Percentiles rank a stretch among this genome's conserved stretches.
phyloP scores from a whole-genome alignment of 306 rosid species.

The Vigna nakashimae region DNA sequence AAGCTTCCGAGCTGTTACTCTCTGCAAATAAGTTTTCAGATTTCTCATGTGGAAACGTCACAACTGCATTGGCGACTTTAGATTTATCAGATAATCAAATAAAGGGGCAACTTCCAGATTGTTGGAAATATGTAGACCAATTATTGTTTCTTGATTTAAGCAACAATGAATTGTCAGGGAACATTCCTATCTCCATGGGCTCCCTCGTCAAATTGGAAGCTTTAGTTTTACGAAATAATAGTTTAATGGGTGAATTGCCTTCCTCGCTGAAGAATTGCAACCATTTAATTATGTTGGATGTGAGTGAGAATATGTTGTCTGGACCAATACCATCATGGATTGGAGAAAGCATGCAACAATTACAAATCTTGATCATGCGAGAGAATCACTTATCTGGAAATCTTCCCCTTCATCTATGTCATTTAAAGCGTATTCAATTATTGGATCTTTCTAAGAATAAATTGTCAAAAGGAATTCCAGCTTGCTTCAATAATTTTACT shows the following conservation, averaged over 20 bases:
- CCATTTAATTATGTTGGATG: not conserved
- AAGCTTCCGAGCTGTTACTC: not conserved
- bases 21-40: not conserved
- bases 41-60: not conserved
- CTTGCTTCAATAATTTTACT: conserved; percentile 25
- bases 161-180: conserved; percentile 4
- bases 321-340: conserved; percentile 37
- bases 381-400: not conserved
- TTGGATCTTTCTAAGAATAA: conserved; percentile 14
- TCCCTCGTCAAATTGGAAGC: not conserved
- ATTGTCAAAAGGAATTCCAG: not conserved
- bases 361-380: conserved; percentile 20
- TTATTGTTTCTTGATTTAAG: conserved; percentile 2
- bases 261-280: conserved; percentile 18
- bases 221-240: conserved; percentile 29
- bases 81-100: not conserved
- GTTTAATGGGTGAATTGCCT: conserved; percentile 38
- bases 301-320: not conserved
- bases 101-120: not conserved
- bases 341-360: conserved; percentile 3
- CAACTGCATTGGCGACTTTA: not conserved
- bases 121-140: not conserved
- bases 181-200: conserved; percentile 32
- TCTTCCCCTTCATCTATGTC: not conserved
- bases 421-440: not conserved